Conservation (phyloP, 495 filamentous ascomycete species). For the Hypoxylon crocopeplum region DNA sequence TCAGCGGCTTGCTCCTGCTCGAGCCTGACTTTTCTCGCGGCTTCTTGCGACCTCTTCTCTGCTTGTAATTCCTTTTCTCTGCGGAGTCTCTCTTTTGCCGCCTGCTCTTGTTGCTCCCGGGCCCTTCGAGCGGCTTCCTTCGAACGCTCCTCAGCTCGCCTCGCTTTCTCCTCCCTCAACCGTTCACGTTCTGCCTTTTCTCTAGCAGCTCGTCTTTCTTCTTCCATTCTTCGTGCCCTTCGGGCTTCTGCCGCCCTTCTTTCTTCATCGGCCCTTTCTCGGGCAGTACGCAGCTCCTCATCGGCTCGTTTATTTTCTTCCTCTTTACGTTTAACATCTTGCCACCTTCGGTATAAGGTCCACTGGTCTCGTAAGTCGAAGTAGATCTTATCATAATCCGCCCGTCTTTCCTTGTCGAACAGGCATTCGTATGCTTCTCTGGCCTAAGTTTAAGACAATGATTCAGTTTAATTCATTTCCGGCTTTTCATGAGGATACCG, state of each 20-base stretch:
- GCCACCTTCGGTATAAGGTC: background rate
- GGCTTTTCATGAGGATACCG: no score
- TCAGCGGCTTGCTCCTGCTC: conserved; percentile 28
- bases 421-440: conserved; percentile 30
- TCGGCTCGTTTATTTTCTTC: conserved; percentile 16
- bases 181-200: conserved; percentile 13
- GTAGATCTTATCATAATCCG: conserved; percentile 12
- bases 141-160: conserved; percentile 23
- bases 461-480: no score
- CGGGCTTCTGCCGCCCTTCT: conserved; percentile 16
- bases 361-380: conserved; percentile 15
- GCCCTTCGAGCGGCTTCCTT: conserved; percentile 25
- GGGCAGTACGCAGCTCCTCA: conserved; percentile 6
- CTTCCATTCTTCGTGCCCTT: conserved; percentile 6
- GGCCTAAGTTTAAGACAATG: conserved; percentile 9
- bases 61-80: conserved; percentile 17
- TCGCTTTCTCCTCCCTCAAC: conserved; percentile 10
- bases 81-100: conserved; percentile 21
- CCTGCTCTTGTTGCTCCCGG: conserved; percentile 20
- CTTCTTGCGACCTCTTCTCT: conserved; percentile 26
- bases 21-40: conserved; percentile 5
- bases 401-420: conserved; percentile 6
- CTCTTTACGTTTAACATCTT: background rate
- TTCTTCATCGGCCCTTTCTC: conserved; percentile 9
- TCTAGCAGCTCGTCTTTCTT: conserved; percentile 10